A percentile compares a stretch with the other conserved stretches of the same genome.
Evolutionary conservation across 2,329 filamentous ascomycete genomes (phyloP).

Genomic region (Cladophialophora yegresii): DNA sequence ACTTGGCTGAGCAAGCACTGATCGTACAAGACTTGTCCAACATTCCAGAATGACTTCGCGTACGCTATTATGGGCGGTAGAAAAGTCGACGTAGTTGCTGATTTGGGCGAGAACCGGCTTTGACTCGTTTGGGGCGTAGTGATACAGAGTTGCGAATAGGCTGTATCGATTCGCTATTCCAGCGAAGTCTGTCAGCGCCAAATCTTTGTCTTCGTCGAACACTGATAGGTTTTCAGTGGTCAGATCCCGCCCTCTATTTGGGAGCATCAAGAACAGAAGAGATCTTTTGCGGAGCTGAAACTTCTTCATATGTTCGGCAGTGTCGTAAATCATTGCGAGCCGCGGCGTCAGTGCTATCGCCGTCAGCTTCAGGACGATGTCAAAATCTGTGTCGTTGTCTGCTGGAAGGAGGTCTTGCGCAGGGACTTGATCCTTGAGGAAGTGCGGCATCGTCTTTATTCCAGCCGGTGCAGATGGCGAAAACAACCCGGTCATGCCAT

Average conservation of each 20-base stretch:
- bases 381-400: conserved; percentile 27
- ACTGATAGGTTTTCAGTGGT: conserved; percentile 18
- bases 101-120: conserved; percentile 27
- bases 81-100: conserved; percentile 27
- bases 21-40: conserved; percentile 26
- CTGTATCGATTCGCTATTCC: conserved; percentile 30
- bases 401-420: conserved; percentile 17
- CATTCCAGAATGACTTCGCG: conserved; percentile 25
- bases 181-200: conserved; percentile 20
- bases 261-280: conserved; percentile 31
- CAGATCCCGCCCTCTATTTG: conserved; percentile 28
- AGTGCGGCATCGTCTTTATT: conserved; percentile 10
- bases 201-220: conserved; percentile 21
- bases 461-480: neutral
- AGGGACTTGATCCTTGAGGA: conserved; percentile 20
- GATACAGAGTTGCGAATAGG: conserved; percentile 28
- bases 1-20: conserved; percentile 13
- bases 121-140: conserved; percentile 27
- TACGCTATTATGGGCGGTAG: conserved; percentile 25
- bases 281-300: conserved; percentile 24
- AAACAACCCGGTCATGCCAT: conserved; percentile 33
- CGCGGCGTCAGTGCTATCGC: conserved; percentile 22
- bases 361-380: conserved; percentile 32
- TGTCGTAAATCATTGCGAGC: neutral
- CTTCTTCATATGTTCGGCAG: conserved; percentile 12